Conservation (phyloP, 371 early-diverging fungal genomes). For the Catenaria anguillulae region DNA sequence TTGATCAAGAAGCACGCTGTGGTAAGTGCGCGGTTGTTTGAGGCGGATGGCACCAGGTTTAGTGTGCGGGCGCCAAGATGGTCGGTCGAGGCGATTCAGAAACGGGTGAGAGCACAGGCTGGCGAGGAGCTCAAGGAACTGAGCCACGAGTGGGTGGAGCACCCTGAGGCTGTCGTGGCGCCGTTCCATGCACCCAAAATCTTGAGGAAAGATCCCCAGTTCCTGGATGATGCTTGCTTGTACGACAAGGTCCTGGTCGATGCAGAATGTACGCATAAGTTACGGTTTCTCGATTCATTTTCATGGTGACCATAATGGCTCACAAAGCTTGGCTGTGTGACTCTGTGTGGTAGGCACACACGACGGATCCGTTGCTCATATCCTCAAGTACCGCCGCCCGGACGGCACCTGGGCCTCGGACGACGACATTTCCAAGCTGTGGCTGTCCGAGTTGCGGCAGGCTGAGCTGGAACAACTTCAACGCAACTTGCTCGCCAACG, state of each 20-base stretch:
- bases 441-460: slow-evolving; percentile 38
- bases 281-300: slow-evolving; percentile 21
- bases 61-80: slow-evolving; percentile 44
- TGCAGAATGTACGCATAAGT: slow-evolving; percentile 49
- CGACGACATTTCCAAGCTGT: slow-evolving; percentile 44
- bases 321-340: too few relatives aligned
- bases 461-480: slow-evolving; percentile 17
- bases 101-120: too few relatives aligned
- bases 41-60: slow-evolving; percentile 71
- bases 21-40: slow-evolving; percentile 41
- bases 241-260: slow-evolving; percentile 90
- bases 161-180: slow-evolving; percentile 14
- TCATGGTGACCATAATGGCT: not conserved
- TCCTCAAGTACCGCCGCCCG: slow-evolving; percentile 39
- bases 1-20: slow-evolving; percentile 49
- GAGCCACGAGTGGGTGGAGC: not conserved
- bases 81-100: not conserved
- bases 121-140: not conserved
- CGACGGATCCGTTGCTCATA: slow-evolving; percentile 81
- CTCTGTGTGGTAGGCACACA: slow-evolving; percentile 52
- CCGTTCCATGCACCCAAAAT: slow-evolving; percentile 68
- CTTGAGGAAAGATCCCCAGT: slow-evolving; percentile 42
- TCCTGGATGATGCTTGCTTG: slow-evolving; percentile 17
- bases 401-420: slow-evolving; percentile 49
- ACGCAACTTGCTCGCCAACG: slow-evolving; percentile 48